Base-by-base conservation (phyloP, 441 rosid species). In the Erodium moschatum region DNA sequence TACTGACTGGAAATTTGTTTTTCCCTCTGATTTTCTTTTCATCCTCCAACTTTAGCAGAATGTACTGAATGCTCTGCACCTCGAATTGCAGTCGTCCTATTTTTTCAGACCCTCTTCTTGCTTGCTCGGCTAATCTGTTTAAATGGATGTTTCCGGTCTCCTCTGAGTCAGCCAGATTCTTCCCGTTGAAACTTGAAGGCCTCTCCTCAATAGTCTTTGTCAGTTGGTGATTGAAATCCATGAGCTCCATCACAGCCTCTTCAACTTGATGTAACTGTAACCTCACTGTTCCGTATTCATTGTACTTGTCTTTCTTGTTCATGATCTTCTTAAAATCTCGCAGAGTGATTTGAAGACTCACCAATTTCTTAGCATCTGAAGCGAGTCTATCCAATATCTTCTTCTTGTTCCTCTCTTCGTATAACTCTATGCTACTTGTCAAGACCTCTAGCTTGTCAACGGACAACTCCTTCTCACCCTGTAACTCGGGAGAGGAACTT, bases 11-110 rank as follows among this genome's bases (percentile, higher is more conserved):
- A 75, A 87, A 81, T 74, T 67, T 74, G 72, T 58, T 74, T 68
- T 75, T 87, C 65, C 76, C 84, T 72, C 76, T 84, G 76, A 70
- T 76, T 48, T 87, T 85, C 76, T 72, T 84, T 74, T 85, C 93
- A 6, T 86, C 95, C 78, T 89, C 92, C 68, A 88, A 87, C 83
- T 88, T 87, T 62, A 88, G 78, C 75, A 94, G 70, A 29, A 78
- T 42, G 71, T 78, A 75, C 38, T 85, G 89, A 21, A 91, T 80
- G 80, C 80, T 84, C 79, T 91, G 93, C 77, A 94, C 81, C 75
- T 91, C 93, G 29, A 84, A 82, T 80, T 84, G 88, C 82, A 91
- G 56, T 70, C 80, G 74, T 67, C 88, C 89, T 0, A 94, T 86
- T 87, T 82, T 89, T 83, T 91, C 96, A 0, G 89, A 89, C 76